Evolutionary conservation across 257 asterid species (phyloP), one percentile per base, ranked within the genome.

Genomic region (Cordia subcordata): DNA sequence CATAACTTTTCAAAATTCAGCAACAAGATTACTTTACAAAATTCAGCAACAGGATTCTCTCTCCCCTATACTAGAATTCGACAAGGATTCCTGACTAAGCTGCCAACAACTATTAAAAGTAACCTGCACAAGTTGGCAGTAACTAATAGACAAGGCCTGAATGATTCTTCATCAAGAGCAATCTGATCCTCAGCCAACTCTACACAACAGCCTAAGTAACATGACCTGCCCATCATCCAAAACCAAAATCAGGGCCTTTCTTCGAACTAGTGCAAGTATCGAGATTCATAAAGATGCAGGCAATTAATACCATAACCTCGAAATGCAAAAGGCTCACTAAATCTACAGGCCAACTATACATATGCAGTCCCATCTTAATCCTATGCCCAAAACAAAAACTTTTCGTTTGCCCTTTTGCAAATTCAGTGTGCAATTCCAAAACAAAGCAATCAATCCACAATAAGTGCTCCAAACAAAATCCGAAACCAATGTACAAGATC

Each of bases 161-260:
- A 68, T 37, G 32, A 57, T 46, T n/a, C 37, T 55, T 52, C 13
- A 2, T 76, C 70, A 64, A 53, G 56, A 21, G 73, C 65, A 64
- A 63, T 53, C 63, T 45, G 62, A 59, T 61, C 75, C 68, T 58
- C 77, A 54, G 74, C 68, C 72, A 61, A 71, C 49, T 57, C 68
- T 61, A 73, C 63, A 3, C 3, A 3, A 27, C 35, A 27, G 35
- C 35, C 35, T 62, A 72, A 35, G 58, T 72, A 64, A 74, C 68
- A 66, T 57, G 63, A 74, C 79, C 77, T 74, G 81, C 73, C 75
- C 77, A 77, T 64, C 63, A 66, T 44, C 63, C 76, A 67, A 64
- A 75, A 60, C 61, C 70, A 69, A 50, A 66, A 73, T 74, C 75
- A 75, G 71, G 69, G 67, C 67, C 67, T 69, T 56, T 60, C 51